Percentiles rank a stretch among this genome's conserved stretches.
Conservation (phyloP, 2,329 filamentous ascomycete species). For the Fusarium praegraminearum region DNA sequence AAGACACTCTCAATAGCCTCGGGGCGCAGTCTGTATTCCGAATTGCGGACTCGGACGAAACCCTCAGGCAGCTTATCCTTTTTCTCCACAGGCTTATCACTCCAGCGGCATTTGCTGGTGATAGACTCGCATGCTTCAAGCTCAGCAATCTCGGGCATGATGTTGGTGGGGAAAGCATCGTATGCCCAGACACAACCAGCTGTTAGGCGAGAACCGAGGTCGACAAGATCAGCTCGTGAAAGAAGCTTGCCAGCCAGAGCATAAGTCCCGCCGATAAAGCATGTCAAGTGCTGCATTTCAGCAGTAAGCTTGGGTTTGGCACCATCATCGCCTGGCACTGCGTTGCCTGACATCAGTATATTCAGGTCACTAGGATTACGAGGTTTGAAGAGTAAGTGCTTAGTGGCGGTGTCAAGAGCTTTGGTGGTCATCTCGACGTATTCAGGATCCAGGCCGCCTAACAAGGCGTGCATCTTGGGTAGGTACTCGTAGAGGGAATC, state of each 20-base stretch:
- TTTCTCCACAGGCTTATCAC: constrained; percentile 42
- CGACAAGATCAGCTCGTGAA: constrained; percentile 59
- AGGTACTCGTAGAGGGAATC: constrained; percentile 71
- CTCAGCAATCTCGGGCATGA: constrained; percentile 66
- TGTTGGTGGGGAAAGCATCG: constrained; percentile 60
- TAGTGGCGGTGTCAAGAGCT: constrained; percentile 70
- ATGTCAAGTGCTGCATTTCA: constrained; percentile 71
- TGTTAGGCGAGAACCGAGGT: constrained; percentile 61
- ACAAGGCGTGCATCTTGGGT: constrained; percentile 69
- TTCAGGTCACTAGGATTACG: constrained; percentile 70
- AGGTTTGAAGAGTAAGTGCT: constrained; percentile 75
- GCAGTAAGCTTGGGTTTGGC: constrained; percentile 47
- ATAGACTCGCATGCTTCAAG: constrained; percentile 54
- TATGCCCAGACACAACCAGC: constrained; percentile 69
- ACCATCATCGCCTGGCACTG: constrained; percentile 47
- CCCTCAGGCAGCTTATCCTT: constrained; percentile 60
- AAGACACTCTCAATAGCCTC: constrained; percentile 67
- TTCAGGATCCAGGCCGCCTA: constrained; percentile 72
- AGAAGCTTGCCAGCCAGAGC: constrained; percentile 75
- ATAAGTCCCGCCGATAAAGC: constrained; percentile 78
- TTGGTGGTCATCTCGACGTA: constrained; percentile 75
- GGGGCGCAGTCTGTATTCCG: constrained; percentile 59
- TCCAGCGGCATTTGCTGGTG: constrained; percentile 54
- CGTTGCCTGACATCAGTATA: constrained; percentile 68
- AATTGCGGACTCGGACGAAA: constrained; percentile 66